Percentiles rank a stretch among this genome's conserved stretches.
These are phyloP conservation scores for Rosa multiflora DNA, from an alignment of 306 rosid genomes.

Conservation along the genomic window DNA sequence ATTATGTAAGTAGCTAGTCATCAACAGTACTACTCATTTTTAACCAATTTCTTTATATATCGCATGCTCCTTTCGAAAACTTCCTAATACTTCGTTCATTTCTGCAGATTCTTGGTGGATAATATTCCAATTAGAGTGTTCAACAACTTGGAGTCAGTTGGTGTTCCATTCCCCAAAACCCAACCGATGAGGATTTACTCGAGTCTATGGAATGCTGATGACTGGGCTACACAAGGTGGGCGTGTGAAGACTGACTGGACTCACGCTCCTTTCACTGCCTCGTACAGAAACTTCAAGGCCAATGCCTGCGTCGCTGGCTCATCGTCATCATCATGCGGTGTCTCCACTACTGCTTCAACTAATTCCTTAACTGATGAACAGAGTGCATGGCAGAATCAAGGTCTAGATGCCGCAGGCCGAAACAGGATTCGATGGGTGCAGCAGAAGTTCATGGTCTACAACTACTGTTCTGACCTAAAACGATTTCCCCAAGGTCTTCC, in stretches of 20 bases:
- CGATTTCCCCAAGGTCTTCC: constrained; percentile 45
- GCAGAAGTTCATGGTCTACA: constrained; percentile 44
- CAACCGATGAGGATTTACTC: constrained; percentile 52
- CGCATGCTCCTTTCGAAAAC: neutral
- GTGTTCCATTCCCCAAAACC: constrained; percentile 37
- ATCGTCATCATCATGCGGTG: constrained; percentile 6
- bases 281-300: constrained; percentile 36
- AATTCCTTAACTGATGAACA: neutral
- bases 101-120: constrained; percentile 35
- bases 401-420: constrained; percentile 35
- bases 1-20: constrained; percentile 29
- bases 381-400: constrained; percentile 24
- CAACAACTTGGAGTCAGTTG: constrained; percentile 35
- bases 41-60: neutral
- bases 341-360: neutral
- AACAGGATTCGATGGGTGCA: constrained; percentile 48
- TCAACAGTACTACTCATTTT: neutral
- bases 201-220: constrained; percentile 48
- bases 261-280: constrained; percentile 44
- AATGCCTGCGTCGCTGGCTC: constrained; percentile 29
- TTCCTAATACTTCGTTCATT: neutral
- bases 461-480: constrained; percentile 43
- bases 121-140: constrained; percentile 38
- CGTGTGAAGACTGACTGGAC: constrained; percentile 45
- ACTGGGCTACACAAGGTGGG: constrained; percentile 51